Conservation (phyloP, 2,329 filamentous ascomycete species). For the Allantophomopsis cytisporea region DNA sequence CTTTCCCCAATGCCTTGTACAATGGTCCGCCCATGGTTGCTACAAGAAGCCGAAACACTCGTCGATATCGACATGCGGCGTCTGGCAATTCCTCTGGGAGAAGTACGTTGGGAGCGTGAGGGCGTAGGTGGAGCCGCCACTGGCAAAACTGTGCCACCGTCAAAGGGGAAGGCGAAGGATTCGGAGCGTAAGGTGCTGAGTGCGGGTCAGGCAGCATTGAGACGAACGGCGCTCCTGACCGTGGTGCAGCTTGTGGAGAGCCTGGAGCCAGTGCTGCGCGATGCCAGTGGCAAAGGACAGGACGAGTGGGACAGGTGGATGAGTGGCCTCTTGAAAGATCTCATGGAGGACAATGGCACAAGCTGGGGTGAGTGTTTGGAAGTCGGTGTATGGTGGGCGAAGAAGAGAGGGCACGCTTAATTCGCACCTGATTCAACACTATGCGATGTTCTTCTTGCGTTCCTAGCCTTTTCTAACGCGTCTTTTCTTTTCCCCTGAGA, state of each 20-base stretch:
- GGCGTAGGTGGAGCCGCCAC: constrained; percentile 46
- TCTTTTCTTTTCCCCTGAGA: too few species aligned
- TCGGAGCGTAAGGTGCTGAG: constrained; percentile 13
- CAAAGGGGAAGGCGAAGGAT: constrained; percentile 17
- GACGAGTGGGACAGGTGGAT: constrained; percentile 92
- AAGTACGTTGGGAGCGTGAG: constrained; percentile 79
- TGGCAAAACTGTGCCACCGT: constrained; percentile 34
- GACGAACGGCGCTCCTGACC: constrained; percentile 68
- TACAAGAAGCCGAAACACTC: constrained; percentile 67
- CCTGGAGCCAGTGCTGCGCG: constrained; percentile 69
- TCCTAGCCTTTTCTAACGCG: too few species aligned
- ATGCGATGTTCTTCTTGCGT: too few species aligned
- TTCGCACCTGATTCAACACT: not conserved
- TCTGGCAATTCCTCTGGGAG: constrained; percentile 74
- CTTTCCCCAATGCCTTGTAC: constrained; percentile 68
- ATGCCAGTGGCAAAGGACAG: constrained; percentile 73
- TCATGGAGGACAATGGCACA: constrained; percentile 67
- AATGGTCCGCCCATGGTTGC: constrained; percentile 58
- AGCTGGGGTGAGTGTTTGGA: constrained; percentile 77
- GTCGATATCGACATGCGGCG: constrained; percentile 59
- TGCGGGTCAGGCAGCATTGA: constrained; percentile 58
- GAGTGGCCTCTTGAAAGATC: constrained; percentile 71
- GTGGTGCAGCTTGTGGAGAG: constrained; percentile 76
- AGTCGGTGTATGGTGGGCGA: constrained; percentile 79
- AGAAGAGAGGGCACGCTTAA: constrained; percentile 41